These are phyloP conservation scores for Nevesoporus exiguus DNA, from an alignment of 768 basidiomycete genomes.

Conservation along the genomic window DNA sequence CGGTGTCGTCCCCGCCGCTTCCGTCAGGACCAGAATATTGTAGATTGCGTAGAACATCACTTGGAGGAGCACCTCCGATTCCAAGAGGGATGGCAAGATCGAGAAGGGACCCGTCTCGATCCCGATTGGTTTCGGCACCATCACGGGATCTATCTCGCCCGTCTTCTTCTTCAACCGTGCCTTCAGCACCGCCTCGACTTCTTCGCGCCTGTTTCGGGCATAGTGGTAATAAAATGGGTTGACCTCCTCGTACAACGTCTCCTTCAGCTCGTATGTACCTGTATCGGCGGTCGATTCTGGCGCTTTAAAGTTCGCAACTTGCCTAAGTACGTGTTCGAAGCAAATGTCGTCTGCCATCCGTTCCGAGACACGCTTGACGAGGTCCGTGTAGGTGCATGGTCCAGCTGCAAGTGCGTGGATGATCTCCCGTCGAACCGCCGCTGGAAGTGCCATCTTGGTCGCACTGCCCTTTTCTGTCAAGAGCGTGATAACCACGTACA, in stretches of 20 bases:
- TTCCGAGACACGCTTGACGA: slow-evolving; percentile 89
- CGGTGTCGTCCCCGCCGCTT: slow-evolving; percentile 55
- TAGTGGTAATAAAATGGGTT: slow-evolving; percentile 97
- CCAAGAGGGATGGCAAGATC: slow-evolving; percentile 58
- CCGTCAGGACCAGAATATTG: slow-evolving; percentile 68
- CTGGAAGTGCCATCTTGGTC: slow-evolving; percentile 58
- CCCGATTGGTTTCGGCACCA: slow-evolving; percentile 69
- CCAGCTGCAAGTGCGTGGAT: slow-evolving; percentile 88
- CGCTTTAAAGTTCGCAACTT: slow-evolving; percentile 78
- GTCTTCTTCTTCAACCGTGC: slow-evolving; percentile 63
- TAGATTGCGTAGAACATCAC: slow-evolving; percentile 79
- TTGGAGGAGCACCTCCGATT: slow-evolving; percentile 70
- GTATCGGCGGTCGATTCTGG: slow-evolving; percentile 77
- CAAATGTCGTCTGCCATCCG: slow-evolving; percentile 78
- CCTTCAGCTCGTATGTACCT: slow-evolving; percentile 86
- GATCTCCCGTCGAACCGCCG: slow-evolving; percentile 76
- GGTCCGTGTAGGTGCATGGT: slow-evolving; percentile 84
- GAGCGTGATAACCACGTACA: slow-evolving; percentile 84
- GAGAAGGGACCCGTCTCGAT: slow-evolving; percentile 69
- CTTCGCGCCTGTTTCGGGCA: slow-evolving; percentile 88
- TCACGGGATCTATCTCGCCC: slow-evolving; percentile 60
- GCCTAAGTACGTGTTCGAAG: slow-evolving; percentile 73
- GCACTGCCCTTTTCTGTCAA: slow-evolving; percentile 79
- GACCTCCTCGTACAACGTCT: slow-evolving; percentile 80
- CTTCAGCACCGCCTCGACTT: slow-evolving; percentile 76